Evolutionary conservation across 2,329 filamentous ascomycete genomes (phyloP).

Genomic region (Leptographium procerum): DNA sequence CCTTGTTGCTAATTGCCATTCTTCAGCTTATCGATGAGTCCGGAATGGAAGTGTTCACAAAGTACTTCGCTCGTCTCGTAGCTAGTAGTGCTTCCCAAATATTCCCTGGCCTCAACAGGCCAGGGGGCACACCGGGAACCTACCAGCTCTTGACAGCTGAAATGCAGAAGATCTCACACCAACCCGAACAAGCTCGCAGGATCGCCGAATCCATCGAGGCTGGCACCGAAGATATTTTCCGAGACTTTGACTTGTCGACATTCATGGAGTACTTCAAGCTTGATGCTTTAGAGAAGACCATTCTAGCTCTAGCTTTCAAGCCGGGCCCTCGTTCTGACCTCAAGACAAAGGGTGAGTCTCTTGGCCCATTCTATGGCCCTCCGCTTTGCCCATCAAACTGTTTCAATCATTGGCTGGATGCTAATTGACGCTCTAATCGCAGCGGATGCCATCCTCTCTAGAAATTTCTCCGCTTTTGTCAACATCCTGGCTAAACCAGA

Average conservation of each 20-base stretch:
- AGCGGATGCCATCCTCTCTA: constrained; percentile 86
- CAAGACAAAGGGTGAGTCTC: constrained; percentile 70
- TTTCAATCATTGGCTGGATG: no score
- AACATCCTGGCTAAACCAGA: constrained; percentile 59
- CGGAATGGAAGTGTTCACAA: constrained; percentile 98
- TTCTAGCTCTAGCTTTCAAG: constrained; percentile 82
- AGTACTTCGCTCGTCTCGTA: constrained; percentile 88
- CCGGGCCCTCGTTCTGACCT: constrained; percentile 69
- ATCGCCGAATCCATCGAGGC: constrained; percentile 91
- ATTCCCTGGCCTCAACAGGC: constrained; percentile 68
- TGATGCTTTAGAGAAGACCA: constrained; percentile 76
- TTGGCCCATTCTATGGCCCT: constrained; percentile 1
- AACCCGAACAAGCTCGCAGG: constrained; percentile 72
- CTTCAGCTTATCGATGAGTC: constrained; percentile 81
- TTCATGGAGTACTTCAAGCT: constrained; percentile 96
- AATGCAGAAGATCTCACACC: constrained; percentile 73
- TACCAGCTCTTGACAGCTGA: constrained; percentile 74
- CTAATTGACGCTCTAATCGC: constrained; percentile 24
- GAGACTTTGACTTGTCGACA: constrained; percentile 89
- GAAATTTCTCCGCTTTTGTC: constrained; percentile 66
- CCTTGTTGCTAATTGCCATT: not conserved
- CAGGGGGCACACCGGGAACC: constrained; percentile 64
- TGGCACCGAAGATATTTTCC: constrained; percentile 83
- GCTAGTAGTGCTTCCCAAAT: constrained; percentile 85
- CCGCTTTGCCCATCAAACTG: no score